Percentiles rank a stretch among this genome's conserved stretches.
Evolutionary conservation across 495 filamentous ascomycete species (phyloP).

Genomic region (Glutinoglossum americanum): DNA sequence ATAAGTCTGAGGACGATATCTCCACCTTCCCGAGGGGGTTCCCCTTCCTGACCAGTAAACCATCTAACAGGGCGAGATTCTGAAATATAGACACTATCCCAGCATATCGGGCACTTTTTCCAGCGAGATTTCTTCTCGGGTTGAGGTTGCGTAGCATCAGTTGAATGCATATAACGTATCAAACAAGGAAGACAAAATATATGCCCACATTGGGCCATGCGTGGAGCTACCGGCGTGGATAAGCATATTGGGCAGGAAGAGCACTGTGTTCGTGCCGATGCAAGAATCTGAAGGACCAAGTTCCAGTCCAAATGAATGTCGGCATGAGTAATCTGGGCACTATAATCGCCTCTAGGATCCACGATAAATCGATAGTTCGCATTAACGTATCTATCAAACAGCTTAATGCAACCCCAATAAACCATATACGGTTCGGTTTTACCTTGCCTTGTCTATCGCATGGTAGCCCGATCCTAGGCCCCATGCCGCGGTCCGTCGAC

Average conservation of each 20-base stretch:
- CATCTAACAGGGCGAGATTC: slow-evolving; percentile 84
- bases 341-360: slow-evolving; percentile 57
- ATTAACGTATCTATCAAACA: slow-evolving; percentile 52
- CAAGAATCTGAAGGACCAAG: slow-evolving; percentile 75
- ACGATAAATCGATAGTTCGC: slow-evolving; percentile 97
- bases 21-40: slow-evolving; percentile 55
- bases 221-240: slow-evolving; percentile 72
- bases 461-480: slow-evolving; percentile 83
- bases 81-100: slow-evolving; percentile 66
- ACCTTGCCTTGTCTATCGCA: slow-evolving; percentile 75
- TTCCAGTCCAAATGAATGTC: slow-evolving; percentile 85
- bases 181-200: slow-evolving; percentile 92
- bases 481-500: slow-evolving; percentile 50
- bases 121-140: slow-evolving; percentile 56
- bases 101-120: slow-evolving; percentile 95
- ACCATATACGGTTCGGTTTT: slow-evolving; percentile 8
- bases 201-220: slow-evolving; percentile 95
- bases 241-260: slow-evolving; percentile 87
- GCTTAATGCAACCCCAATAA: not conserved
- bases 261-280: slow-evolving; percentile 69
- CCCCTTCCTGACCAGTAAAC: slow-evolving; percentile 72
- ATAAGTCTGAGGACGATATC: slow-evolving; percentile 79
- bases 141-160: slow-evolving; percentile 36
- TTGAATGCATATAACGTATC: slow-evolving; percentile 86
- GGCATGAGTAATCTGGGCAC: slow-evolving; percentile 59